Conservation (phyloP, 2,329 filamentous ascomycete genomes). For the Beauveria scarabaeidicola region DNA sequence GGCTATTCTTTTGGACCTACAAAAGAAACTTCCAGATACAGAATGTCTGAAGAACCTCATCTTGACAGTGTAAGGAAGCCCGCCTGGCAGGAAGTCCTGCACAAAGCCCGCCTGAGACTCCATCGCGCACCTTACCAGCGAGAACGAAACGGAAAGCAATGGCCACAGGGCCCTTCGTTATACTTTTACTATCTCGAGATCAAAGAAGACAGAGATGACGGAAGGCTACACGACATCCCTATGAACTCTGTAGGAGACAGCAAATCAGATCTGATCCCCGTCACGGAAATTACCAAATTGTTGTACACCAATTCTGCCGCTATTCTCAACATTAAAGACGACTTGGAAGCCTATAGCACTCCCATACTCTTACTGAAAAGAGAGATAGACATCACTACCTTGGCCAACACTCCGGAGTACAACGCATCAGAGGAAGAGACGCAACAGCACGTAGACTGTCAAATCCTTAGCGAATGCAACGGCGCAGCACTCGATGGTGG, state of each 20-base stretch:
- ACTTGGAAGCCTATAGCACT: slow-evolving; percentile 34
- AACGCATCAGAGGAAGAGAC: not conserved
- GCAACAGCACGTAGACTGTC: not conserved
- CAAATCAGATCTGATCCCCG: slow-evolving; percentile 45
- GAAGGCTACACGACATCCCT: slow-evolving; percentile 40
- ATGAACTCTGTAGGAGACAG: slow-evolving; percentile 29
- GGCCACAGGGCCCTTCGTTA: slow-evolving; percentile 14
- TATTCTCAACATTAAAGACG: slow-evolving; percentile 66
- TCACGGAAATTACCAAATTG: slow-evolving; percentile 67
- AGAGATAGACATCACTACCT: slow-evolving; percentile 55
- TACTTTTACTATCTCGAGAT: slow-evolving; percentile 77
- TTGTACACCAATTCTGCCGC: slow-evolving; percentile 90
- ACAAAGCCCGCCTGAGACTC: slow-evolving; percentile 81
- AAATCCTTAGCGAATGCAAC: not conserved
- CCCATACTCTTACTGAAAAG: slow-evolving; percentile 65
- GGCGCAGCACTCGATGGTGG: no score
- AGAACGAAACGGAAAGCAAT: not conserved
- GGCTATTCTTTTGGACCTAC: slow-evolving; percentile 51
- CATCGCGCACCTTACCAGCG: slow-evolving; percentile 51
- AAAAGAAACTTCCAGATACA: not conserved
- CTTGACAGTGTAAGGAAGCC: slow-evolving; percentile 44
- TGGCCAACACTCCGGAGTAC: not conserved
- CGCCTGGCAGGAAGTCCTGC: slow-evolving; percentile 93
- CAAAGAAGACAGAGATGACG: slow-evolving; percentile 66
- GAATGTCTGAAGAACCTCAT: not conserved